Evolutionary conservation across 768 basidiomycete genomes (phyloP).

Genomic region (Mycena epipterygia): DNA sequence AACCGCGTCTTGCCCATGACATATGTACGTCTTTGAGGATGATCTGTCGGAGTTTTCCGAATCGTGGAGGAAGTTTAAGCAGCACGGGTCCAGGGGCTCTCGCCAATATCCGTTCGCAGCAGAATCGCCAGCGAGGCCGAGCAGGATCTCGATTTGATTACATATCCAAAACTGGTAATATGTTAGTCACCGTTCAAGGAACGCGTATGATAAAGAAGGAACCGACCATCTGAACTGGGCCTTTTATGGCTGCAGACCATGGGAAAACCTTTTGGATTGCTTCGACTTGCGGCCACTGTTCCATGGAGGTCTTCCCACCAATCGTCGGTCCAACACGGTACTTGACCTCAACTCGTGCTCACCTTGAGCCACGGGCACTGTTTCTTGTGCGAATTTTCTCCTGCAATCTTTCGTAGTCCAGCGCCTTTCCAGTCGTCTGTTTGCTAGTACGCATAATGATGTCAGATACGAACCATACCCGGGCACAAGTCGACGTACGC

Average conservation of each 20-base stretch:
- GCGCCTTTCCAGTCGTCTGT: not conserved
- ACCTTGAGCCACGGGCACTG: conserved; percentile 13
- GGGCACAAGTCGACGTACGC: not conserved
- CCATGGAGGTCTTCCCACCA: not conserved
- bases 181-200: not conserved
- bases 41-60: not conserved
- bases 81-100: not conserved
- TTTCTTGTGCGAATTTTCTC: not conserved
- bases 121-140: not conserved
- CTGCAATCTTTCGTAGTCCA: not conserved
- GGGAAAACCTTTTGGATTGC: conserved; percentile 12
- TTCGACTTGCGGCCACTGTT: not conserved
- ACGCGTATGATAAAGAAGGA: too few relatives aligned
- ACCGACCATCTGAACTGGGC: not conserved
- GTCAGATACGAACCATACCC: not conserved
- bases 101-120: conserved; percentile 9
- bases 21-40: not conserved
- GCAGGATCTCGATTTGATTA: conserved; percentile 6
- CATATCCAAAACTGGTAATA: not conserved
- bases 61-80: not conserved
- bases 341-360: not conserved
- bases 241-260: not conserved
- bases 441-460: not conserved
- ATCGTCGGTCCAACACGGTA: not conserved
- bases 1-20: conserved; percentile 1